These are phyloP conservation scores for Camelina hispida DNA, from an alignment of 345 rosid genomes.

Conservation along the genomic window DNA sequence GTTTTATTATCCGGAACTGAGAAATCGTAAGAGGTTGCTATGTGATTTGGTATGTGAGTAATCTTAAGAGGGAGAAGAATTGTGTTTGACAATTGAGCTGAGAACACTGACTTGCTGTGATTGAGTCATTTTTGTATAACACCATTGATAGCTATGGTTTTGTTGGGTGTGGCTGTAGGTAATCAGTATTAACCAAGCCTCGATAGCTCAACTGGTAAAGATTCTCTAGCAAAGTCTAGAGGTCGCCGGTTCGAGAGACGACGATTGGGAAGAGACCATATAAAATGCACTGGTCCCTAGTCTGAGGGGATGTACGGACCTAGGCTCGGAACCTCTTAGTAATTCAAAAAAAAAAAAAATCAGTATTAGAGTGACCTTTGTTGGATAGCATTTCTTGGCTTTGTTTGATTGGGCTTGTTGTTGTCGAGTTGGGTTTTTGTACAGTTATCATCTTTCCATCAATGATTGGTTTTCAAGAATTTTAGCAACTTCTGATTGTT, in stretches of 20 bases:
- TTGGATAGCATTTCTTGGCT: neutral
- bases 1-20: neutral
- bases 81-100: constrained; percentile 20
- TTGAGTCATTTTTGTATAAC: neutral
- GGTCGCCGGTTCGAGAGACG: no score
- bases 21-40: neutral
- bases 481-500: constrained; percentile 17
- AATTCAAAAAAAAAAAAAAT: no score
- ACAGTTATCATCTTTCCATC: constrained; percentile 23
- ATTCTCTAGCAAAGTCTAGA: no score
- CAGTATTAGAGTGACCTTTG: neutral
- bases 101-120: neutral
- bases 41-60: constrained; percentile 1
- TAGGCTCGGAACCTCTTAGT: no score
- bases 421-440: neutral
- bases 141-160: neutral
- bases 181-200: no score
- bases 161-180: constrained; percentile 9
- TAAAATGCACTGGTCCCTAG: no score
- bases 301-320: no score
- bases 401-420: neutral
- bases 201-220: no score
- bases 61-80: neutral
- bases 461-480: constrained; percentile 10
- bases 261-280: no score